A percentile compares a stretch with the other conserved stretches of the same genome.
Conservation (phyloP, 2,329 filamentous ascomycete species). For the Colletotrichum melonis region DNA sequence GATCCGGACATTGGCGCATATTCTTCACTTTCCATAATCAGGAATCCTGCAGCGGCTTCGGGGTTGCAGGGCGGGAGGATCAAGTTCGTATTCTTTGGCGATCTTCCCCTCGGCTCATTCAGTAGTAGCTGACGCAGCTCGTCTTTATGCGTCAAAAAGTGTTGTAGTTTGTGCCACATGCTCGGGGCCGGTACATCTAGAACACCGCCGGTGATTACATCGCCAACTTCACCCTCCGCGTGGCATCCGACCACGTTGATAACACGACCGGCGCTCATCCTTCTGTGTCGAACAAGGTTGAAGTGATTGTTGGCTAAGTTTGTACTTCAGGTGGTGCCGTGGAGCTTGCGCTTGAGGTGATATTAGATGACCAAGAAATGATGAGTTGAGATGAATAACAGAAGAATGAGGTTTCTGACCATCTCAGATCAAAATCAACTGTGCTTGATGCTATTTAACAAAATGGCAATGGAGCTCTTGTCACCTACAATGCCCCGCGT, state of each 20-base stretch:
- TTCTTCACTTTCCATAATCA: conserved; percentile 44
- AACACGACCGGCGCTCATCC: conserved; percentile 33
- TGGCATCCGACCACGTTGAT: conserved; percentile 49
- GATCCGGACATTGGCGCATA: conserved; percentile 50
- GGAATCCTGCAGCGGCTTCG: conserved; percentile 53
- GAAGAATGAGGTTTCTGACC: no score
- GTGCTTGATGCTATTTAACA: not conserved
- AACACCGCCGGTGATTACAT: conserved; percentile 61
- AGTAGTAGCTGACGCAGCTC: conserved; percentile 49
- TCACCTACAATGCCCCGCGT: not conserved
- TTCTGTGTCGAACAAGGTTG: no score
- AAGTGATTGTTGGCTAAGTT: no score
- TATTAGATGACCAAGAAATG: no score
- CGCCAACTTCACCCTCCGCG: conserved; percentile 56
- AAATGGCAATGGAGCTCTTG: not conserved
- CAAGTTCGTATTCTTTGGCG: conserved; percentile 49
- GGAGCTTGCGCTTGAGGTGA: no score
- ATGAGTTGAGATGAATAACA: no score
- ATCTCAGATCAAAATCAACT: no score
- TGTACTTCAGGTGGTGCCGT: no score
- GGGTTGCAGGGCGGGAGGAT: conserved; percentile 53
- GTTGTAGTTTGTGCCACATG: conserved; percentile 59
- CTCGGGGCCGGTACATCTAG: conserved; percentile 54
- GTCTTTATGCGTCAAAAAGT: conserved; percentile 52
- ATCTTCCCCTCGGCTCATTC: conserved; percentile 53